phyloP scores from a whole-genome alignment of 2,329 filamentous ascomycete genomes.

The Zymoseptoria ardabiliae region DNA sequence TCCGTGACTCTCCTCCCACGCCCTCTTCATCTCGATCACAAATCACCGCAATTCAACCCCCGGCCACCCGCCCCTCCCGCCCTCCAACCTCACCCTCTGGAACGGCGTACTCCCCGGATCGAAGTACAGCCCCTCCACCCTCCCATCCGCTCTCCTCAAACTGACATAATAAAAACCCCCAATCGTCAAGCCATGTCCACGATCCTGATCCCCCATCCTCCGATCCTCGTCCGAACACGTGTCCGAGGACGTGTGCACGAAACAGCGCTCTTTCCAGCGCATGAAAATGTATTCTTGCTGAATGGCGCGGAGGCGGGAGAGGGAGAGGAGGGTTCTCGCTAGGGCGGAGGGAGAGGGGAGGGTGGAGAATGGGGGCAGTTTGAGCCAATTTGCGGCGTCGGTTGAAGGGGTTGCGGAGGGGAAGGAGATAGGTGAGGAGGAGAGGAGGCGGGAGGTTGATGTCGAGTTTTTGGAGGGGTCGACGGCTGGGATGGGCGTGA shows the following conservation, averaged over 20 bases:
- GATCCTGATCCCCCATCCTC: constrained; percentile 23
- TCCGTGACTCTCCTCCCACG: too few species aligned
- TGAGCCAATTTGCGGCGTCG: constrained; percentile 44
- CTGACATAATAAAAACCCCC: constrained; percentile 49
- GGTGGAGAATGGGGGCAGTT: constrained; percentile 38
- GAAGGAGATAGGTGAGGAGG: constrained; percentile 34
- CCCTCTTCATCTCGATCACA: too few species aligned
- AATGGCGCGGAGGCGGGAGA: constrained; percentile 32
- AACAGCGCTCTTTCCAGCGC: constrained; percentile 50
- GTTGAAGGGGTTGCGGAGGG: constrained; percentile 36
- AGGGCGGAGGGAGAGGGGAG: constrained; percentile 18
- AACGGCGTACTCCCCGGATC: constrained; percentile 49
- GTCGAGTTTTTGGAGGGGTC: constrained; percentile 11
- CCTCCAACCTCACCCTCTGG: constrained; percentile 43
- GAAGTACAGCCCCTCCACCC: constrained; percentile 47
- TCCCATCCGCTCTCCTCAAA: constrained; percentile 40
- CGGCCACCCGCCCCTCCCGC: constrained; percentile 30
- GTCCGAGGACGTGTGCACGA: constrained; percentile 32
- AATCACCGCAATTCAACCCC: constrained; percentile 36
- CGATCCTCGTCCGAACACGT: constrained; percentile 17
- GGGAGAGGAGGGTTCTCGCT: constrained; percentile 38
- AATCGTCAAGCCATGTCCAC: constrained; percentile 44
- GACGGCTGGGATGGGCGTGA: constrained; percentile 39
- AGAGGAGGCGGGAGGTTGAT: constrained; percentile 15
- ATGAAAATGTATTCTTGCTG: constrained; percentile 47